These are phyloP conservation scores for Penicillium pulvis DNA, from an alignment of 495 filamentous ascomycete genomes.

Conservation along the genomic window DNA sequence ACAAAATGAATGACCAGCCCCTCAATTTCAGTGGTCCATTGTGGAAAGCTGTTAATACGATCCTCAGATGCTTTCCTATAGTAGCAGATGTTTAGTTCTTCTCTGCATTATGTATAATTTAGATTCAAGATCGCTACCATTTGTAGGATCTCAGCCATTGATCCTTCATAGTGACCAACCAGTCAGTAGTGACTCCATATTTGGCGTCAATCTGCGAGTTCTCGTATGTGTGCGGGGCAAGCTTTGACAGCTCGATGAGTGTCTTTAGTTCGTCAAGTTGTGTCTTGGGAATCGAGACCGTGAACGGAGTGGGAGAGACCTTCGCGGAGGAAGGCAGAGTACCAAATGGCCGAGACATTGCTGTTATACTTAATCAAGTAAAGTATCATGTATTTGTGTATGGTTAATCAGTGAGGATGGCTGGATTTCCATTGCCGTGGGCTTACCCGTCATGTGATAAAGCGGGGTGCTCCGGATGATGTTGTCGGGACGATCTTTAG, in stretches of 20 bases:
- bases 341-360: constrained; percentile 33
- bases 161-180: constrained; percentile 57
- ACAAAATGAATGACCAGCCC: constrained; percentile 61
- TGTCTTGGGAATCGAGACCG: constrained; percentile 43
- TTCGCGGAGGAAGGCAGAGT: constrained; percentile 30
- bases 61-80: constrained; percentile 53
- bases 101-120: not conserved
- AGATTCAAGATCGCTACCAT: constrained; percentile 33
- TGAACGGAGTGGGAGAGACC: constrained; percentile 38
- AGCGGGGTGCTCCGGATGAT: not conserved
- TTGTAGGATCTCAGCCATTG: constrained; percentile 51
- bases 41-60: constrained; percentile 63
- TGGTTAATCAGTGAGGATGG: not conserved
- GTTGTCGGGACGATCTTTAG: not conserved
- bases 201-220: constrained; percentile 44
- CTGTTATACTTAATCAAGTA: not conserved
- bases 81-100: not conserved
- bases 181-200: constrained; percentile 58
- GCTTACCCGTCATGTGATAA: not conserved
- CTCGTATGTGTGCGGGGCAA: constrained; percentile 55
- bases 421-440: not conserved
- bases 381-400: not conserved
- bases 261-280: constrained; percentile 50
- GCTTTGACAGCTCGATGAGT: constrained; percentile 52
- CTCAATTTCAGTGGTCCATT: constrained; percentile 57